These are phyloP conservation scores for Fomitopsis pinicola DNA, from an alignment of 1,284 basidiomycete species.

Conservation along the genomic window DNA sequence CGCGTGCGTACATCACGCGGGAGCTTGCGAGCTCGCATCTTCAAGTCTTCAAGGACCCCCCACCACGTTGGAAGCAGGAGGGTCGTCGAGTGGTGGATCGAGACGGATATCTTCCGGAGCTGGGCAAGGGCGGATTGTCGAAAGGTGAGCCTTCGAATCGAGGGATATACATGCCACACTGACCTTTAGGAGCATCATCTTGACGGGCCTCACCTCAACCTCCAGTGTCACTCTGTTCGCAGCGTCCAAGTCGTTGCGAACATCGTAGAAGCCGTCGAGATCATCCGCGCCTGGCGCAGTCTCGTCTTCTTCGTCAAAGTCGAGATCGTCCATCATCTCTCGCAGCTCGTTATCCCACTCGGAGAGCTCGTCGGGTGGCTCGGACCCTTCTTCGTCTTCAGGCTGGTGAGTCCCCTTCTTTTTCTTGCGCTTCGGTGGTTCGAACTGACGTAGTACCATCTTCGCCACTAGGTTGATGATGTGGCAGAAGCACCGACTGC, in stretches of 20 bases:
- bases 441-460: slow-evolving; percentile 11
- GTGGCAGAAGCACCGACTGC: slow-evolving; percentile 27
- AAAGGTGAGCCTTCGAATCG: background rate
- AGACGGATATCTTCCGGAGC: background rate
- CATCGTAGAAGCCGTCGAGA: background rate
- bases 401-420: background rate
- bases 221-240: background rate
- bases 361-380: background rate
- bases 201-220: slow-evolving; percentile 11
- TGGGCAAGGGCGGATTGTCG: background rate
- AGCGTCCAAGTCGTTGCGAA: background rate
- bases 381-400: background rate
- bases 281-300: background rate
- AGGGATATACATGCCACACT: background rate
- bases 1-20: slow-evolving; percentile 29
- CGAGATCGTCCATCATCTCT: background rate
- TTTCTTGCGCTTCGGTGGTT: slow-evolving; percentile 2
- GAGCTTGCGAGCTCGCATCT: slow-evolving; percentile 16
- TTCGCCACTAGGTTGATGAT: slow-evolving; percentile 30
- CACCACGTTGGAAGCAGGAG: background rate
- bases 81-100: background rate
- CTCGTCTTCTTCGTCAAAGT: background rate
- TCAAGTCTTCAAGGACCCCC: background rate
- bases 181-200: slow-evolving; percentile 7
- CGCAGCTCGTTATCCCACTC: background rate